Base-by-base conservation (phyloP, 2,329 filamentous ascomycete genomes). In the Penicillium sp. region DNA sequence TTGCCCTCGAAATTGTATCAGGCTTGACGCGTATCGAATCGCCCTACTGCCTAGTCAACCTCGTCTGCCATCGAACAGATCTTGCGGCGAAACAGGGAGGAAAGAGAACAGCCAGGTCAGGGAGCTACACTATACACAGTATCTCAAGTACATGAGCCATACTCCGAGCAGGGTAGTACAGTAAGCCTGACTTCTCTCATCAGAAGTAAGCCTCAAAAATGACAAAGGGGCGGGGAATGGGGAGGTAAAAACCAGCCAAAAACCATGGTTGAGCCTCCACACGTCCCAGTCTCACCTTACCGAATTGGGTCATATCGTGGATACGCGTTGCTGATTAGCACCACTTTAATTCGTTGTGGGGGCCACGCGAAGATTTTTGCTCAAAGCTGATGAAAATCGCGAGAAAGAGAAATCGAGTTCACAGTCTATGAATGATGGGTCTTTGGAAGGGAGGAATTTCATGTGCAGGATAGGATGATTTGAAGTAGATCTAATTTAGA, bases 261-360 rank as follows among this genome's bases (percentile, higher is more conserved):
- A 65, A 55, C 71, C 70, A 70, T 68, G 72, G 71, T 68, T 74
- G 66, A 70, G 68, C 68, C 71, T 71, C 72, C 69, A 65, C 66
- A 55, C 59, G 61, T 67, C 67, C 66, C 60, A 57, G 51, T 58
- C 55, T 46, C 49, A 51, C 68, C 54, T 65, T 68, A 59, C 70
- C 68, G 26, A 65, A 72, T 63, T 19, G 28, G 61, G 69, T 64
- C 42, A 69, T 68, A 62, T 69, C 69, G 65, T 57, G 46, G 53
- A 55, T 66, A 65, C 65, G 64, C 63, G 60, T 70, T 64, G 59
- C 55, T 62, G 58, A 62, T 63, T 68, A 61, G 60, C 58, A 63
- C 58, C 65, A 59, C 59, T 49, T 56, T 67, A 61, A 63, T 65
- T 68, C 64, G 54, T n/a, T 33, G 62, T 65, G 57, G 64, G 48